A percentile compares a stretch with the other conserved stretches of the same genome.
Conservation (phyloP, 805 yeast species). For the Huiozyma sinensis region DNA sequence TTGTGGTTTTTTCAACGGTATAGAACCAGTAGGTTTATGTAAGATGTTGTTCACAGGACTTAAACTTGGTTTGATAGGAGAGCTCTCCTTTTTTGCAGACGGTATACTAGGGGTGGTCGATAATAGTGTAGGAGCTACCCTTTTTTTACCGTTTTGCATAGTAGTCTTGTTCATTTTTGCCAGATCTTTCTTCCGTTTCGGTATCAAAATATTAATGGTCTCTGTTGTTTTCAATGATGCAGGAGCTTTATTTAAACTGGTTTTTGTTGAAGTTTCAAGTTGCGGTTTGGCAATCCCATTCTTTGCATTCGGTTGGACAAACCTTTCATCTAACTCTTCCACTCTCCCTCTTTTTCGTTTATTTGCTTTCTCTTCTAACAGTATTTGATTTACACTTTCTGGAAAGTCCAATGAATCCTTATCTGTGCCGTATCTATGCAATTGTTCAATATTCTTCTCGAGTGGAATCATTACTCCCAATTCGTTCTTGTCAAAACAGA, state of each 20-base stretch:
- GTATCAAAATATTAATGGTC: constrained; percentile 17
- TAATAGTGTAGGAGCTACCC: constrained; percentile 62
- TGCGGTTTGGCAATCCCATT: background rate
- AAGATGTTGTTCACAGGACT: background rate
- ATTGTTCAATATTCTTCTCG: constrained; percentile 55
- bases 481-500: constrained; percentile 53
- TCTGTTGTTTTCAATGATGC: constrained; percentile 1
- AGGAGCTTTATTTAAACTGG: background rate
- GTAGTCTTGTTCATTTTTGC: constrained; percentile 37
- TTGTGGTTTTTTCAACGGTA: background rate
- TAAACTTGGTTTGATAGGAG: constrained; percentile 4
- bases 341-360: constrained; percentile 21
- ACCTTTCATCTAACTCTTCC: constrained; percentile 5
- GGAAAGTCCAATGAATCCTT: constrained; percentile 78
- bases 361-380: constrained; percentile 55
- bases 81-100: background rate
- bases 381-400: constrained; percentile 71
- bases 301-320: constrained; percentile 1
- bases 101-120: constrained; percentile 28
- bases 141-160: constrained; percentile 64
- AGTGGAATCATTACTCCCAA: constrained; percentile 53
- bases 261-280: background rate
- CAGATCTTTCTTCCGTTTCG: constrained; percentile 21
- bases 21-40: background rate
- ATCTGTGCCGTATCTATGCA: constrained; percentile 80